Conservation (phyloP, 306 rosid genomes). For the Lathyrus aphaca region DNA sequence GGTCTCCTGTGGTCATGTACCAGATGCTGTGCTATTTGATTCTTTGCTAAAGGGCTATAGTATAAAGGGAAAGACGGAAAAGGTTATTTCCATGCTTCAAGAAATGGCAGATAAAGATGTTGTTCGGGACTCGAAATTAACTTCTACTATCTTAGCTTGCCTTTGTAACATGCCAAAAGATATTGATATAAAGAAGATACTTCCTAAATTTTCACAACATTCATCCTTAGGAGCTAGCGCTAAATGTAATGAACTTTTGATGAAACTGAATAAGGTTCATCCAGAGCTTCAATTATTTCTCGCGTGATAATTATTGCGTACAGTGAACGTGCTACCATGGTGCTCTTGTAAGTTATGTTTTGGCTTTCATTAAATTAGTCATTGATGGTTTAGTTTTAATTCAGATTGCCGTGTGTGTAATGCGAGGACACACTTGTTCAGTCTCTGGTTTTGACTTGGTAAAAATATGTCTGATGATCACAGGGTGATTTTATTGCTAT, state of each 20-base stretch:
- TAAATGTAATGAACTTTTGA: conserved; percentile 56
- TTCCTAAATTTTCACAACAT: conserved; percentile 60
- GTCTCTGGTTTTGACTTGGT: too few relatives aligned
- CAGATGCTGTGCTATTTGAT: conserved; percentile 61
- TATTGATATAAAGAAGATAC: conserved; percentile 55
- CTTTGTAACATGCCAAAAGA: conserved; percentile 53
- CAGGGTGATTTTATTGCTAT: too few relatives aligned
- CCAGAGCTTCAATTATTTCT: conserved; percentile 57
- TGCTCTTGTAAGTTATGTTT: conserved; percentile 42
- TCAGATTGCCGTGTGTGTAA: too few relatives aligned
- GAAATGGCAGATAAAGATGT: conserved; percentile 72
- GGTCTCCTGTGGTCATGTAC: conserved; percentile 60
- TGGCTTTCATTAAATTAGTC: conserved; percentile 13
- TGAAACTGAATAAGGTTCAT: conserved; percentile 52
- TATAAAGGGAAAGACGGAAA: conserved; percentile 52
- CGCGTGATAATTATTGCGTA: conserved; percentile 27
- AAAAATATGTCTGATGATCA: too few relatives aligned
- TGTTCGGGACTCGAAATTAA: conserved; percentile 61
- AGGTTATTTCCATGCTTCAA: conserved; percentile 61
- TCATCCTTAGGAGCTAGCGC: conserved; percentile 48
- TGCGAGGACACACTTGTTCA: too few relatives aligned
- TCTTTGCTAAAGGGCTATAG: conserved; percentile 71
- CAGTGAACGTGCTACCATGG: conserved; percentile 18
- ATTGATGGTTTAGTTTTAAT: conserved; percentile 21
- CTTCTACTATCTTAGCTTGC: conserved; percentile 65